Conservation (phyloP, 495 filamentous ascomycete species). For the Hypoxylon crocopeplum region DNA sequence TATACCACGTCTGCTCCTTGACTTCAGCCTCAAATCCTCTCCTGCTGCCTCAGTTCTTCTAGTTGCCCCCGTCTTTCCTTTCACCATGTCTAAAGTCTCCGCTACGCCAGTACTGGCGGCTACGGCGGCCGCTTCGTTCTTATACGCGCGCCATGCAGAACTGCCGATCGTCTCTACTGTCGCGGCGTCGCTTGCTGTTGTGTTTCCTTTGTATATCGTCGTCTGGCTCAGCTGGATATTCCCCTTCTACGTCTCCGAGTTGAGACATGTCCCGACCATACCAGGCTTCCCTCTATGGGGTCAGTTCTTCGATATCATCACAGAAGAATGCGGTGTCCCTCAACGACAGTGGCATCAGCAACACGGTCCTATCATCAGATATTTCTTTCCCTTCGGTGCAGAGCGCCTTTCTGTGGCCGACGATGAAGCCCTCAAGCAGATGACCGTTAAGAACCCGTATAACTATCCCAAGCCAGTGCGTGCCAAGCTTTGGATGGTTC, state of each 20-base stretch:
- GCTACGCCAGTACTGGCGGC: slow-evolving; percentile 24
- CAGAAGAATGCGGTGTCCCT: slow-evolving; percentile 47
- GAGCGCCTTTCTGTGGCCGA: slow-evolving; percentile 54
- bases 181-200: slow-evolving; percentile 17
- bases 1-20: slow-evolving; percentile 20
- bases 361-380: slow-evolving; percentile 51
- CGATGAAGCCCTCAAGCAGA: slow-evolving; percentile 53
- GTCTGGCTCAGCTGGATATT: slow-evolving; percentile 49
- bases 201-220: slow-evolving; percentile 32
- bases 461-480: slow-evolving; percentile 60
- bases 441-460: slow-evolving; percentile 60
- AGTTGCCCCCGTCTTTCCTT: not conserved
- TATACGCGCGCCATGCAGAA: slow-evolving; percentile 33
- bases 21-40: not conserved
- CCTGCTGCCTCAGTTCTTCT: not conserved
- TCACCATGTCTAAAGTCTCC: slow-evolving; percentile 34
- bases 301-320: slow-evolving; percentile 49
- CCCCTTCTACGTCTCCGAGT: slow-evolving; percentile 51
- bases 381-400: slow-evolving; percentile 54
- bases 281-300: slow-evolving; percentile 54
- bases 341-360: slow-evolving; percentile 52
- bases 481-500: slow-evolving; percentile 58
- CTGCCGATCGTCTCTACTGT: slow-evolving; percentile 17
- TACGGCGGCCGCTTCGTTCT: slow-evolving; percentile 32
- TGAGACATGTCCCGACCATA: slow-evolving; percentile 52